A percentile compares a stretch with the other conserved stretches of the same genome.
Evolutionary conservation across 495 filamentous ascomycete species (phyloP).

Genomic region (Articulospora tetracladia): DNA sequence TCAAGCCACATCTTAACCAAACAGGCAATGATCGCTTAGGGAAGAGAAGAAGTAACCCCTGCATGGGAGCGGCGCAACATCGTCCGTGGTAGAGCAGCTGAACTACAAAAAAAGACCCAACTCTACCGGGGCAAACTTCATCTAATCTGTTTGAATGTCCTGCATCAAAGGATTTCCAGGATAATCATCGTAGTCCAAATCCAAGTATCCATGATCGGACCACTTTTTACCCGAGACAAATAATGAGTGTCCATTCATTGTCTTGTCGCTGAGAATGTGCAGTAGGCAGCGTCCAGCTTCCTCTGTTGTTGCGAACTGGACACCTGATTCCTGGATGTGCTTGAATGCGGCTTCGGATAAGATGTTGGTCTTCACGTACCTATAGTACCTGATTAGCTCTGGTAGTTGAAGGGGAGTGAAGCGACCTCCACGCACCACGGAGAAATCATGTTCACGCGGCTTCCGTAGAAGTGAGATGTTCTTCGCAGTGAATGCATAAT

Average conservation of each 20-base stretch:
- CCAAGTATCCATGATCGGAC: neutral
- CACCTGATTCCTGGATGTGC: neutral
- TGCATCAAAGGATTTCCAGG: constrained; percentile 5
- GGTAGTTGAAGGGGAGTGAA: neutral
- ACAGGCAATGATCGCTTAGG: too few species aligned
- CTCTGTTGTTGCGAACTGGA: neutral
- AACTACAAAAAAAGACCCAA: too few species aligned
- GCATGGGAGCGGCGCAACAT: too few species aligned
- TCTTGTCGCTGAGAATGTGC: neutral
- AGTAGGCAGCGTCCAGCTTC: neutral
- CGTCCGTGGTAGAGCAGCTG: too few species aligned
- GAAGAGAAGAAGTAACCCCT: too few species aligned
- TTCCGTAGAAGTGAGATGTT: constrained; percentile 1
- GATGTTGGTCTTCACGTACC: constrained; percentile 5
- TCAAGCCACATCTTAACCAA: too few species aligned
- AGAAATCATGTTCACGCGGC: constrained; percentile 3
- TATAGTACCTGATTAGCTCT: neutral
- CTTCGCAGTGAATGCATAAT: constrained; percentile 6
- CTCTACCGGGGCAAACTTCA: too few species aligned
- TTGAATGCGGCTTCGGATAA: neutral
- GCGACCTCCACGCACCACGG: constrained; percentile 3
- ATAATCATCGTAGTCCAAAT: constrained; percentile 8
- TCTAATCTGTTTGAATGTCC: constrained; percentile 6
- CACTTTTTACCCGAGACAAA: constrained; percentile 6
- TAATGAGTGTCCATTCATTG: constrained; percentile 3